A percentile compares a stretch with the other conserved stretches of the same genome.
Evolutionary conservation across 345 rosid species (phyloP).

Genomic region (Firmiana major): DNA sequence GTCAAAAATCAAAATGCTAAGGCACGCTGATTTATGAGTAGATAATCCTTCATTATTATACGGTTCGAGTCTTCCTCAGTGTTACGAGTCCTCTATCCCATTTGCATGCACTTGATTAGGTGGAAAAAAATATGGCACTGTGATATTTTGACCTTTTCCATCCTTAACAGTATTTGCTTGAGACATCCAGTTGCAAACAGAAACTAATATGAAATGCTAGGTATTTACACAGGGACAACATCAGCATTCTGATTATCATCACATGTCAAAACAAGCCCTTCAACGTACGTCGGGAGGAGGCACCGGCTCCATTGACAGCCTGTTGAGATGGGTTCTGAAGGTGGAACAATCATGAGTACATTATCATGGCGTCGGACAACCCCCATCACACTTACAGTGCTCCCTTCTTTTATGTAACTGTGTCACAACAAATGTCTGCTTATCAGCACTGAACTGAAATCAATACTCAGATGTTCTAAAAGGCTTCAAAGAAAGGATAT

Average conservation of each 20-base stretch:
- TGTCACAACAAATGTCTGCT: constrained; percentile 9
- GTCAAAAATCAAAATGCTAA: not conserved
- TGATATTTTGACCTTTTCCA: not conserved
- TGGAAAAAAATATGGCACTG: not conserved
- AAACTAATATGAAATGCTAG: not conserved
- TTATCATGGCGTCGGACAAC: constrained; percentile 81
- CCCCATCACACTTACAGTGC: constrained; percentile 95
- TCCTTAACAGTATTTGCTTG: constrained; percentile 18
- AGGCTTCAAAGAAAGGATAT: not conserved
- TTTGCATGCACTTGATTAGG: constrained; percentile 15
- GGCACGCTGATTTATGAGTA: not conserved
- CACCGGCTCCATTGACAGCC: constrained; percentile 73
- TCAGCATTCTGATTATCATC: constrained; percentile 68
- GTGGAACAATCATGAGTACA: constrained; percentile 79
- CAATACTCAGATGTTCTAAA: not conserved
- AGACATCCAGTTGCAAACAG: constrained; percentile 26
- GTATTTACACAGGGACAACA: constrained; percentile 72
- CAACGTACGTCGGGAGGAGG: constrained; percentile 73
- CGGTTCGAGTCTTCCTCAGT: not conserved
- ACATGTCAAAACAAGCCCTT: constrained; percentile 71
- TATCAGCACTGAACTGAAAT: constrained; percentile 5
- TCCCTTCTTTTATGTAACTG: constrained; percentile 93
- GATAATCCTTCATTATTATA: constrained; percentile 3
- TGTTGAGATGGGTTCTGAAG: constrained; percentile 59
- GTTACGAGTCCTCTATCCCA: constrained; percentile 11